Evolutionary conservation across 169 alveolate genomes (phyloP), one percentile per base, ranked within the genome.

Genomic region (Cryptosporidium tyzzeri): DNA sequence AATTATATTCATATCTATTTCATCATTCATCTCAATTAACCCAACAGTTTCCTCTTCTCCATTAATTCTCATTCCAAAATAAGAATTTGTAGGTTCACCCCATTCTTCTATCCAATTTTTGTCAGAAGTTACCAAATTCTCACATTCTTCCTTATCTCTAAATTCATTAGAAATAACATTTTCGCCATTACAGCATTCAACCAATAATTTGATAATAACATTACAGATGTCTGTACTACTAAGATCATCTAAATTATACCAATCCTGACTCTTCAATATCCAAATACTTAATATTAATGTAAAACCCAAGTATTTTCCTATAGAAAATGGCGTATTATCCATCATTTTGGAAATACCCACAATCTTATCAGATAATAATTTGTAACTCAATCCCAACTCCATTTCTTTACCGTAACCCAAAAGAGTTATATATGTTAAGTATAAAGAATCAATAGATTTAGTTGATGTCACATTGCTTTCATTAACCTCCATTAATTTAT

Each of bases 191-290:
- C 59, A 59, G n/a, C 44, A 80, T 10, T 65, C 75, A 18, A 44
- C 33, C 23, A 80, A 21, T 65, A 67, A 29, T 18, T 48, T 39
- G 10, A 80, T 41, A 29, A 70, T 70, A 23, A n/a, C 39, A 33
- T 80, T 65, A 23, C 89, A 80, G 5, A 80, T 35, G 12, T 80
- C 65, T 3, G 70, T 61, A 16, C 67, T 48, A 26, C 70, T 26
- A 4, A 80, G 48, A n/a, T 80, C 69, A 39, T 80, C 67, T 29
- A 80, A 44, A 44, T 80, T 80, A 31, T 67, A 80, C 89, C 89
- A 80, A 29, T 80, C 75, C 48, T 50, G 44, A 33, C 80, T 80
- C 53, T 62, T 59, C 26, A 41, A 59, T 26, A 80, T 62, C 55
- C 59, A 41, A 9, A 80, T 65, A 37, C 89, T 65, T 55, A 80